Evolutionary conservation across 352 stramenopile species (phyloP), one percentile per base, ranked within the genome.

Genomic region (Phytophthora citricola): DNA sequence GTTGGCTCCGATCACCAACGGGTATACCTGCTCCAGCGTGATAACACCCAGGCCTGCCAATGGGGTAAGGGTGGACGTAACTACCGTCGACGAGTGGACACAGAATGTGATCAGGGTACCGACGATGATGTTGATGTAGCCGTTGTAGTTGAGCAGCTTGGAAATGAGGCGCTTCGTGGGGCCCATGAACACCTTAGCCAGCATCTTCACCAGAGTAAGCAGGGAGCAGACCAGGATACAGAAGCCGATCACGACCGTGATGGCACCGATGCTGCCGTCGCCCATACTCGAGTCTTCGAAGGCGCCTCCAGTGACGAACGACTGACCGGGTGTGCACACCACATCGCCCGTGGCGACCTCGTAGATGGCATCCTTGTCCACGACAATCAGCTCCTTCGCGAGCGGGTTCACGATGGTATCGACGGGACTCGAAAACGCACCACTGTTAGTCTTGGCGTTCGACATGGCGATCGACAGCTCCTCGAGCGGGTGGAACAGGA

Each of bases 1-100:
- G 69, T 98, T 98, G 58, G 94, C 90, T 66, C 92, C 94, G 38
- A 98, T 82, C 63, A 94, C 93, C 38, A 98, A 61, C 26, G 92
- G 91, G 54, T 94, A 90, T 60, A 98, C 94, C 51, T 89, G 85
- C 53, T 98, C 89, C 14, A 98, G 73, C 22, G 79, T 85, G 66
- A 98, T 81, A 29, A 96, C 81, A 59, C 85, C 87, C 26, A 97
- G 69, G 34, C 92, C 93, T 34, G 96, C 94, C 50, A 98, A 63
- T 5, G 92, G 94, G 17, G 91, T 97, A 41, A 89, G 71, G n/a
- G 87, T 90, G 49, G 87, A 97, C 0, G 90, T 98, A 22, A 95
- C 96, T 24, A 98, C 88, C 12, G 89, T 96, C 17, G 87, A 97
- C 63, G 83, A 96, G 69, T 98, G 93, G 3, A 98, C 92, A 31